Conservation (phyloP, 352 stramenopile genomes). For the Phytophthora boehmeriae region DNA sequence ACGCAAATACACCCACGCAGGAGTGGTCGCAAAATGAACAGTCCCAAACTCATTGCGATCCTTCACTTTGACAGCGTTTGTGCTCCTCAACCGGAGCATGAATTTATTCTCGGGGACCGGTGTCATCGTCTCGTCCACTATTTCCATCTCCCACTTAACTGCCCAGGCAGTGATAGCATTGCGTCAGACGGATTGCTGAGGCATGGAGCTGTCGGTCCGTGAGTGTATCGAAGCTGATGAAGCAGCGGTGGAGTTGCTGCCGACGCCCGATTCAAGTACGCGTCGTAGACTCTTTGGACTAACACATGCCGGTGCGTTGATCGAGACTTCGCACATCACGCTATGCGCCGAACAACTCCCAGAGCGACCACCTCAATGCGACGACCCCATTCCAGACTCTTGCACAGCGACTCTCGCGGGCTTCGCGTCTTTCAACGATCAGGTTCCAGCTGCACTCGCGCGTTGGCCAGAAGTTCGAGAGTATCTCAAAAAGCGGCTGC, state of each 20-base stretch:
- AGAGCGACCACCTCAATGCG: not conserved
- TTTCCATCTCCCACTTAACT: too few relatives aligned
- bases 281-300: conserved; percentile 67
- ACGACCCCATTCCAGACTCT: conserved; percentile 10
- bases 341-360: conserved; percentile 39
- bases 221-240: conserved; percentile 49
- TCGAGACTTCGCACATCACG: conserved; percentile 64
- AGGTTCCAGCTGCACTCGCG: conserved; percentile 45
- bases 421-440: conserved; percentile 72
- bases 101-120: too few relatives aligned
- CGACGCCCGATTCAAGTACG: conserved; percentile 42
- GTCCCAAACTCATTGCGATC: too few relatives aligned
- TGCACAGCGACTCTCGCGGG: conserved; percentile 31
- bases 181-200: not conserved
- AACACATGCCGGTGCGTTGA: conserved; percentile 57
- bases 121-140: too few relatives aligned
- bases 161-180: too few relatives aligned
- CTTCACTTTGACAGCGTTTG: too few relatives aligned
- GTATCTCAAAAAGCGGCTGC: conserved; percentile 67
- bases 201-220: conserved; percentile 49
- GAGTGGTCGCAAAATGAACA: too few relatives aligned
- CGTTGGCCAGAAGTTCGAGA: conserved; percentile 66
- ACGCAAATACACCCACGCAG: not conserved
- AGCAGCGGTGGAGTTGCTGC: conserved; percentile 45
- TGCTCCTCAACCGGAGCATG: too few relatives aligned